Percentiles rank a stretch among this genome's conserved stretches.
Evolutionary conservation across 495 filamentous ascomycete species (phyloP).

Genomic region (Penicillium nucicola): DNA sequence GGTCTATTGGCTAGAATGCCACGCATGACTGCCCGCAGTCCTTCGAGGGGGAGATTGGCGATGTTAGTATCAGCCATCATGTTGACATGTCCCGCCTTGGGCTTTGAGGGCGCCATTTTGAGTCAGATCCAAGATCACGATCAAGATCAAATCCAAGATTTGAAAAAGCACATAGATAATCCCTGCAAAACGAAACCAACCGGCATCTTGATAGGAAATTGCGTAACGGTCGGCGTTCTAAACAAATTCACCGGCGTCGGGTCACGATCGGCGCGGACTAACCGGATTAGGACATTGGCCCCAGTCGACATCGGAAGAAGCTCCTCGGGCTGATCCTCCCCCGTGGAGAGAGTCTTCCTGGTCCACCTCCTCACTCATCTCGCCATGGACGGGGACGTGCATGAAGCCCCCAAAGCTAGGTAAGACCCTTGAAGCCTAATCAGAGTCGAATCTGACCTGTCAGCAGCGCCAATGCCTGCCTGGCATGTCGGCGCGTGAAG

Average conservation of each 20-base stretch:
- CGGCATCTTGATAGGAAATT: too few species aligned
- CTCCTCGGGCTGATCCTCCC: too few species aligned
- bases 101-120: slow-evolving; percentile 1
- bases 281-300: too few species aligned
- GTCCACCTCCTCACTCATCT: too few species aligned
- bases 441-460: not conserved
- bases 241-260: too few species aligned
- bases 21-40: slow-evolving; percentile 22
- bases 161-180: not conserved
- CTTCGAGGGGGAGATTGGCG: slow-evolving; percentile 23
- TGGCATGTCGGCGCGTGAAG: not conserved
- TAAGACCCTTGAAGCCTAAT: not conserved
- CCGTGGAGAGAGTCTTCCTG: too few species aligned
- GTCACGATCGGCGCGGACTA: too few species aligned
- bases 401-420: not conserved
- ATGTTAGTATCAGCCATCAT: slow-evolving; percentile 34
- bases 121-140: not conserved
- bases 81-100: slow-evolving; percentile 27
- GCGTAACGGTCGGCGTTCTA: too few species aligned
- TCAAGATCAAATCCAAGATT: too few species aligned
- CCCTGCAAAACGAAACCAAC: not conserved
- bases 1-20: slow-evolving; percentile 13
- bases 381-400: too few species aligned
- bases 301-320: too few species aligned
- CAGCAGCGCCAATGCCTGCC: not conserved